A percentile compares a stretch with the other conserved stretches of the same genome.
Conservation (phyloP, 495 filamentous ascomycete species). For the Aspergillus kassunensis region DNA sequence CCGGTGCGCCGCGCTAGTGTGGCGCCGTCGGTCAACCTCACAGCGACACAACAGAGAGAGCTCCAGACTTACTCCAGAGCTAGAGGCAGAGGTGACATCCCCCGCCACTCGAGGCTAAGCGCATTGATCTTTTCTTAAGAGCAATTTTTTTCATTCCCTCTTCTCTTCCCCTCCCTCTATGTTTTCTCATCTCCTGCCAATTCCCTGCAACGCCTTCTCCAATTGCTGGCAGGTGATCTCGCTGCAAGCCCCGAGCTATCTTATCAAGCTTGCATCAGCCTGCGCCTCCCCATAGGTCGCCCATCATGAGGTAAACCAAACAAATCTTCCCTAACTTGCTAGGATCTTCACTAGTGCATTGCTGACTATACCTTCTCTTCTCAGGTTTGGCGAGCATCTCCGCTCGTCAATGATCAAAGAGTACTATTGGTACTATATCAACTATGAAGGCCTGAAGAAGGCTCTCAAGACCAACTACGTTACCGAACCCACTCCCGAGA, state of each 20-base stretch:
- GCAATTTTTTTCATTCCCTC: not conserved
- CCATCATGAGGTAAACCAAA: slow-evolving; percentile 21
- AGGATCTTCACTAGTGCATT: not conserved
- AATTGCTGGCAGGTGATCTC: slow-evolving; percentile 1
- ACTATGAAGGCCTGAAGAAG: slow-evolving; percentile 88
- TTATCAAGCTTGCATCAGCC: too few relatives aligned
- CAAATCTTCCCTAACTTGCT: not conserved
- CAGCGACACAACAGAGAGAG: not conserved
- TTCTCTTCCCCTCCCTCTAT: not conserved
- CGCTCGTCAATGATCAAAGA: slow-evolving; percentile 90
- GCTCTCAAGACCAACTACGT: slow-evolving; percentile 74
- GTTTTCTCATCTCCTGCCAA: not conserved
- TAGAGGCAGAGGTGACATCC: not conserved
- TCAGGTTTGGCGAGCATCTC: slow-evolving; percentile 95
- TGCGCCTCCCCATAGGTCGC: not conserved
- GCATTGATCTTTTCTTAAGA: not conserved
- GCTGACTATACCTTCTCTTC: slow-evolving; percentile 17
- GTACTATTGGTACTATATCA: slow-evolving; percentile 95
- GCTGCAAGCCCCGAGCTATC: too few relatives aligned
- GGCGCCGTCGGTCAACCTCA: not conserved
- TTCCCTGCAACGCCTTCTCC: not conserved
- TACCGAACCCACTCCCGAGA: slow-evolving; percentile 49
- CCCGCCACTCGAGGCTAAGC: slow-evolving; percentile 1
- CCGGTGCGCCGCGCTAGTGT: slow-evolving; percentile 3
- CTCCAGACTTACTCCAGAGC: not conserved